Conservation (phyloP, 1,284 basidiomycete genomes). For the Chondrostereum purpureum region DNA sequence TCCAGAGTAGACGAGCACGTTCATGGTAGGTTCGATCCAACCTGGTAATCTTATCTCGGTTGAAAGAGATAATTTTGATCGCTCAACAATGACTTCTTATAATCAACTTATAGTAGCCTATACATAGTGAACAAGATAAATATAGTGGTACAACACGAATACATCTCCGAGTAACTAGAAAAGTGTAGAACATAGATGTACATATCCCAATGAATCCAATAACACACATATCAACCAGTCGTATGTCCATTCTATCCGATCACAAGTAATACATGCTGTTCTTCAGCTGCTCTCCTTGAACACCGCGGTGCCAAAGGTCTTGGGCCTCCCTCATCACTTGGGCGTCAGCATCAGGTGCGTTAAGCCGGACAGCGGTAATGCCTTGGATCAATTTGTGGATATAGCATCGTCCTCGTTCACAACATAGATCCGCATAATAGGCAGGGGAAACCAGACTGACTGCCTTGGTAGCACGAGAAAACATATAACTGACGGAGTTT, state of each 20-base stretch:
- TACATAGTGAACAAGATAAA: too few relatives aligned
- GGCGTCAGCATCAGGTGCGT: conserved; percentile 32
- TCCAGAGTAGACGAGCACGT: conserved; percentile 77
- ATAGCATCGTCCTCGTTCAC: conserved; percentile 73
- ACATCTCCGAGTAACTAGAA: too few relatives aligned
- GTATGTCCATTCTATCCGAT: conserved; percentile 18
- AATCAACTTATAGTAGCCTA: too few relatives aligned
- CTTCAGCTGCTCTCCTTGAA: conserved; percentile 39
- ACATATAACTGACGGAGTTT: conserved; percentile 67
- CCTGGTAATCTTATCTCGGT: too few relatives aligned
- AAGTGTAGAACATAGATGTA: too few relatives aligned
- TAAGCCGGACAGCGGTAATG: conserved; percentile 27
- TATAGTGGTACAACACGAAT: too few relatives aligned
- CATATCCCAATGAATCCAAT: too few relatives aligned
- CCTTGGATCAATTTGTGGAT: conserved; percentile 61
- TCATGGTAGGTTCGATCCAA: too few relatives aligned
- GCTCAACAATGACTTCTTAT: too few relatives aligned
- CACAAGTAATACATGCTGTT: conserved; percentile 72
- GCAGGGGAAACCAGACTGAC: conserved; percentile 74
- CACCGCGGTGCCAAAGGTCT: conserved; percentile 51
- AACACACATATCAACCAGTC: too few relatives aligned
- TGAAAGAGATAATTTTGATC: too few relatives aligned
- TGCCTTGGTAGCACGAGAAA: conserved; percentile 73
- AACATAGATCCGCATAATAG: conserved; percentile 72
- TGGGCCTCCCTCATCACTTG: conserved; percentile 46